Conservation (phyloP, 805 yeast genomes). For the Candida koratica region DNA sequence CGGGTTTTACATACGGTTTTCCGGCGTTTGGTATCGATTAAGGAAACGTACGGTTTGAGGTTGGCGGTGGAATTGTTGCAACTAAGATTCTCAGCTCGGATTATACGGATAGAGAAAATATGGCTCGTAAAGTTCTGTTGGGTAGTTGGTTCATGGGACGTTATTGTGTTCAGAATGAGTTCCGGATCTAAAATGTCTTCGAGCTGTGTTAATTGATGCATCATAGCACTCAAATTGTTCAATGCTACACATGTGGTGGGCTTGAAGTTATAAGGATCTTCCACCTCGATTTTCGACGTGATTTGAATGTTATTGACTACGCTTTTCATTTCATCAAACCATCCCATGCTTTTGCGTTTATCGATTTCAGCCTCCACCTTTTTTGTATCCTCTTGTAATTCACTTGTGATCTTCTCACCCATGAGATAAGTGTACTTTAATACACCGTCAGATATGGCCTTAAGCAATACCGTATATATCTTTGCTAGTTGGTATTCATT, state of each 20-base stretch:
- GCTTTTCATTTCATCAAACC: slow-evolving; percentile 53
- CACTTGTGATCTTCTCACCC: slow-evolving; percentile 37
- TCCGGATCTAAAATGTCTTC: slow-evolving; percentile 62
- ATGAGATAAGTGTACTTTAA: slow-evolving; percentile 45
- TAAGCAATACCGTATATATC: slow-evolving; percentile 56
- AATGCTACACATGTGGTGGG: slow-evolving; percentile 69
- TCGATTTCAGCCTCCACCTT: slow-evolving; percentile 19
- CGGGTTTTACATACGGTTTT: slow-evolving; percentile 67
- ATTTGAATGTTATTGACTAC: slow-evolving; percentile 43
- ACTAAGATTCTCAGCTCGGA: slow-evolving; percentile 57
- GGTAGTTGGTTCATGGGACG: slow-evolving; percentile 29
- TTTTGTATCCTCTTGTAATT: slow-evolving; percentile 32
- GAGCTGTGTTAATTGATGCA: slow-evolving; percentile 44
- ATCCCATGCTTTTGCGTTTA: slow-evolving; percentile 25
- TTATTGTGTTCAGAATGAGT: slow-evolving; percentile 40
- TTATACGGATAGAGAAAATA: slow-evolving; percentile 59
- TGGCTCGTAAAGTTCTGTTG: slow-evolving; percentile 39
- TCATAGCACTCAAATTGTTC: slow-evolving; percentile 58
- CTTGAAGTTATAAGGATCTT: slow-evolving; percentile 55
- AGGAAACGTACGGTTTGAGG: slow-evolving; percentile 59
- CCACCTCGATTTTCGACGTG: slow-evolving; percentile 30
- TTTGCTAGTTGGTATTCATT: slow-evolving; percentile 60
- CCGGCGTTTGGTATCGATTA: slow-evolving; percentile 53
- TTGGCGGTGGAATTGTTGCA: slow-evolving; percentile 22
- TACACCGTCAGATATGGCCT: slow-evolving; percentile 59